Evolutionary conservation across 2,329 filamentous ascomycete species (phyloP).

Genomic region (Trichoderma sp.): DNA sequence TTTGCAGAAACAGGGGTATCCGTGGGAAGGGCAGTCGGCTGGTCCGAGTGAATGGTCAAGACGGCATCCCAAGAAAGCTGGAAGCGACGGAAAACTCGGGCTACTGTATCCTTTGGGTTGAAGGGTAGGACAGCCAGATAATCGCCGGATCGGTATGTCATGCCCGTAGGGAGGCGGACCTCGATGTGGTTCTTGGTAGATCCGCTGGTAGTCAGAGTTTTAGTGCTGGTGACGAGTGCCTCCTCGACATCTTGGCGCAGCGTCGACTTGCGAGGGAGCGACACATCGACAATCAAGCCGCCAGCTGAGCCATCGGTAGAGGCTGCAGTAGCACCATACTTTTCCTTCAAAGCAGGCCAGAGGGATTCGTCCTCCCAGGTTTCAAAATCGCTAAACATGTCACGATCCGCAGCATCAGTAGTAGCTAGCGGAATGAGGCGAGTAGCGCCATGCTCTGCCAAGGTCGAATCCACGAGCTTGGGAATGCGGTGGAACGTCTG

Average conservation of each 20-base stretch:
- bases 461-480: slow-evolving; percentile 54
- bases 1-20: slow-evolving; percentile 56
- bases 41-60: slow-evolving; percentile 56
- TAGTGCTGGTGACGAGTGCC: slow-evolving; percentile 55
- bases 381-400: slow-evolving; percentile 67
- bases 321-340: slow-evolving; percentile 38
- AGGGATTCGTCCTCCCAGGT: slow-evolving; percentile 60
- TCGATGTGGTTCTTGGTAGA: slow-evolving; percentile 63
- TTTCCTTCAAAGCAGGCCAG: slow-evolving; percentile 49
- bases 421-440: slow-evolving; percentile 47
- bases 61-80: slow-evolving; percentile 66
- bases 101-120: slow-evolving; percentile 61
- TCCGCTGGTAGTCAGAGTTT: slow-evolving; percentile 48
- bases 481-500: slow-evolving; percentile 67
- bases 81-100: slow-evolving; percentile 63
- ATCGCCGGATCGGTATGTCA: slow-evolving; percentile 69
- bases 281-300: slow-evolving; percentile 47
- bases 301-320: slow-evolving; percentile 10
- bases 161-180: slow-evolving; percentile 62
- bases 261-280: slow-evolving; percentile 52
- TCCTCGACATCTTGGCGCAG: slow-evolving; percentile 63
- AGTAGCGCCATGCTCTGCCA: slow-evolving; percentile 38
- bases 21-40: slow-evolving; percentile 53
- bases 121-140: slow-evolving; percentile 72
- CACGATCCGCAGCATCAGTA: slow-evolving; percentile 59